These are phyloP conservation scores for Moricandia arvensis DNA, from an alignment of 345 rosid species.

Conservation along the genomic window DNA sequence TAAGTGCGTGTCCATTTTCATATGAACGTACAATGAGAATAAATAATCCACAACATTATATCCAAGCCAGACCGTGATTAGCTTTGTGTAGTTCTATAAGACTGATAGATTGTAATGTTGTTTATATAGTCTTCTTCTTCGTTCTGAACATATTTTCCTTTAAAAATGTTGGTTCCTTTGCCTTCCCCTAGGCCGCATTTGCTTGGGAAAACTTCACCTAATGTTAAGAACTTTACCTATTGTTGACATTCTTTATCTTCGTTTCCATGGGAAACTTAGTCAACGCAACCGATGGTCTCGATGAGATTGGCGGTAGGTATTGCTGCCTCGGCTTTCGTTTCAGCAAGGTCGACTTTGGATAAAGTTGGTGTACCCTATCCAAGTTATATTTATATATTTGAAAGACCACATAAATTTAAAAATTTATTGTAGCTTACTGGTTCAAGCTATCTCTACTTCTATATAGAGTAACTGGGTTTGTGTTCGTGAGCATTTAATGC, in stretches of 20 bases:
- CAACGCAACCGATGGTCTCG: constrained; percentile 72
- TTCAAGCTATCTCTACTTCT: background rate
- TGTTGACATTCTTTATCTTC: constrained; percentile 72
- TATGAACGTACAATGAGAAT: constrained; percentile 33
- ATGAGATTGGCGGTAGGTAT: constrained; percentile 83
- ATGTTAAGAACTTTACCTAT: constrained; percentile 34
- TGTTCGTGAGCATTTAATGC: no score
- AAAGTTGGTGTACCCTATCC: background rate
- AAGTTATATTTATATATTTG: no score
- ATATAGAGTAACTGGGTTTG: background rate
- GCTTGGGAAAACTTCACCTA: constrained; percentile 63
- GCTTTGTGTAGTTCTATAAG: background rate
- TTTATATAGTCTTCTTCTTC: constrained; percentile 6
- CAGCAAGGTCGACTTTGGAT: constrained; percentile 4
- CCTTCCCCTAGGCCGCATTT: constrained; percentile 82
- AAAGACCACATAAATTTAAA: no score
- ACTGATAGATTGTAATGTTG: background rate
- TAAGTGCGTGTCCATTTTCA: constrained; percentile 66
- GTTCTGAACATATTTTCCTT: constrained; percentile 17
- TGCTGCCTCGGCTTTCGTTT: constrained; percentile 76
- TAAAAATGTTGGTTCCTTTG: constrained; percentile 80
- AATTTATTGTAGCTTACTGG: background rate
- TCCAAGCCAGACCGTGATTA: background rate
- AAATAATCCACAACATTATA: background rate
- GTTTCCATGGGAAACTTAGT: constrained; percentile 83